A percentile compares a stretch with the other conserved stretches of the same genome.
Conservation (phyloP, 2,329 filamentous ascomycete genomes). For the Fonsecaea pedrosoi region DNA sequence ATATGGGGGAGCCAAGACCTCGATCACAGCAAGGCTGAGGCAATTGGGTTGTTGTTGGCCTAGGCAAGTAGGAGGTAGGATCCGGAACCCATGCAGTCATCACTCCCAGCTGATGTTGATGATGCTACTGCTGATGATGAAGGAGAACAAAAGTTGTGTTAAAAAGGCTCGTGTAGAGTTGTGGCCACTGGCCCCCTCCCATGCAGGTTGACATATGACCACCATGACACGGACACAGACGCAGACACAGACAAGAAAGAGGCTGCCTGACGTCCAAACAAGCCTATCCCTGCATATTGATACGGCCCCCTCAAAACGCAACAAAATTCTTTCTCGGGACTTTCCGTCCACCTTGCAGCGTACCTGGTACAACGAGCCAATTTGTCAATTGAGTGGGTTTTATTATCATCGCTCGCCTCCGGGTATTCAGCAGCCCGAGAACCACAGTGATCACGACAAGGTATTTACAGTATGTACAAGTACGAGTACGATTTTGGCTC, state of each 20-base stretch:
- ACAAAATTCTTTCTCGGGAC: not conserved
- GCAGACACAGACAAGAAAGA: not conserved
- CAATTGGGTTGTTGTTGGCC: not conserved
- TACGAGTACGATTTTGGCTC: too few species aligned
- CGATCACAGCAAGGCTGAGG: not conserved
- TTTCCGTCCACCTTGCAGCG: too few species aligned
- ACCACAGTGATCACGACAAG: too few species aligned
- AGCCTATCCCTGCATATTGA: not conserved
- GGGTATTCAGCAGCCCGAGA: too few species aligned
- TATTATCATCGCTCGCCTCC: too few species aligned
- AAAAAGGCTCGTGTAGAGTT: not conserved
- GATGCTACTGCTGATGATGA: not conserved
- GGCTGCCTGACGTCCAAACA: not conserved
- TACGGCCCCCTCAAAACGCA: not conserved
- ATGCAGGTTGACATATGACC: slow-evolving; percentile 5
- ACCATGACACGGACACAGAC: too few species aligned
- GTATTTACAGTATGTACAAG: too few species aligned
- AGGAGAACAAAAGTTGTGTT: not conserved
- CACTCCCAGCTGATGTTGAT: not conserved
- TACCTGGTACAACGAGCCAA: not conserved
- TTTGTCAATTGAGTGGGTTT: too few species aligned
- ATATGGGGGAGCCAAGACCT: not conserved
- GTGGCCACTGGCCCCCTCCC: not conserved
- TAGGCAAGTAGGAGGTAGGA: not conserved
- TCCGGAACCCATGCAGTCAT: slow-evolving; percentile 3